phyloP scores from a whole-genome alignment of 129 eudicot species.

The Logfia minima region DNA sequence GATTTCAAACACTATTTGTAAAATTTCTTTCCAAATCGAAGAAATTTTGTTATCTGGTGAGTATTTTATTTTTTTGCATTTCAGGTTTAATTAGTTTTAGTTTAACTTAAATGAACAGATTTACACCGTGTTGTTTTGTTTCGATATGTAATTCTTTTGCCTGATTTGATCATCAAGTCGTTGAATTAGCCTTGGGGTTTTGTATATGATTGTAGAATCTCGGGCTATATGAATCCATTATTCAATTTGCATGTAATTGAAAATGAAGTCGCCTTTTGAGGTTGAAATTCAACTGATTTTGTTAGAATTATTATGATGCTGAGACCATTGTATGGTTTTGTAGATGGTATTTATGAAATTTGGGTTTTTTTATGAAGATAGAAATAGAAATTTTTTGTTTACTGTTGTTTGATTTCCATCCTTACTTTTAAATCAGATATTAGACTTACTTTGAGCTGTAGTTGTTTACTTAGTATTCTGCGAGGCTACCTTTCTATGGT shows the following conservation, averaged over 20 bases:
- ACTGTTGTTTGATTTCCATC: not conserved
- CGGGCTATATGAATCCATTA: not conserved
- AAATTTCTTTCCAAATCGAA: not conserved
- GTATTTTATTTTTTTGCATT: not conserved
- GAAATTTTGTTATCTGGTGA: conserved; percentile 22
- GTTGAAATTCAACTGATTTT: conserved; percentile 26
- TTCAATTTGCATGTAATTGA: not conserved
- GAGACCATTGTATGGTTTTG: conserved; percentile 18
- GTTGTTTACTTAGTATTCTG: not conserved
- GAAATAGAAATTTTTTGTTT: not conserved
- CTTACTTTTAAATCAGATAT: not conserved
- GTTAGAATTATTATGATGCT: not conserved
- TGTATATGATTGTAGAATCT: not conserved
- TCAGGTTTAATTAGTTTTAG: not conserved
- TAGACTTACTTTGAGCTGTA: not conserved
- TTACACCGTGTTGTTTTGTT: not conserved
- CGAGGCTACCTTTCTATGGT: no score
- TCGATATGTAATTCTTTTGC: not conserved
- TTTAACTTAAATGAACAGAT: not conserved
- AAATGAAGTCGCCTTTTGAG: conserved; percentile 4
- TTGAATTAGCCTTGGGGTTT: not conserved
- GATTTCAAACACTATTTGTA: conserved; percentile 7
- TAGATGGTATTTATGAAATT: conserved; percentile 6
- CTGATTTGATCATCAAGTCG: conserved; percentile 1
- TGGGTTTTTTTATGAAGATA: conserved; percentile 15